Percentiles rank a stretch among this genome's conserved stretches.
Conservation (phyloP, 2,329 filamentous ascomycete genomes). For the Phoma sp. region DNA sequence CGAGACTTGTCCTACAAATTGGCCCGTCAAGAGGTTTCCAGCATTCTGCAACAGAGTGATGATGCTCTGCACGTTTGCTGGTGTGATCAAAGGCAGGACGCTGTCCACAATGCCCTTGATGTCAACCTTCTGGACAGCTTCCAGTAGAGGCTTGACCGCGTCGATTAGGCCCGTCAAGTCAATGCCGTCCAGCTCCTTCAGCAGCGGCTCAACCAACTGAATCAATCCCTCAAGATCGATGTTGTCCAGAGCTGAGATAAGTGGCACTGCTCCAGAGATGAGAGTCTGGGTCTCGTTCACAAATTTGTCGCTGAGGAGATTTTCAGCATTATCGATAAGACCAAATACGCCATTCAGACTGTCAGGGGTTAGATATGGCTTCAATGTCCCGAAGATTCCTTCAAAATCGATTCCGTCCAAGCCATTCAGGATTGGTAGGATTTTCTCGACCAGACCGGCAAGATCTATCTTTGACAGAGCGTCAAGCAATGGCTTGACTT, state of each 20-base stretch:
- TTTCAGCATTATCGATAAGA: neutral
- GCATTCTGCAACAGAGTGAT: neutral
- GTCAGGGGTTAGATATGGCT: neutral
- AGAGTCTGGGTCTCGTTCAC: neutral
- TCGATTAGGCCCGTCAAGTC: neutral
- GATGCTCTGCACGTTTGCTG: neutral
- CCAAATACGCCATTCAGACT: neutral
- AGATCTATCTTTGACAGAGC: neutral
- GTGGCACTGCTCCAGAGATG: neutral
- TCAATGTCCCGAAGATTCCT: neutral
- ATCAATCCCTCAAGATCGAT: neutral
- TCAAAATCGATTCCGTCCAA: neutral
- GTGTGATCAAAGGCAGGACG: neutral
- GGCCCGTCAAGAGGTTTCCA: neutral
- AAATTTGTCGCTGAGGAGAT: neutral
- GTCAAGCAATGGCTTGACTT: neutral
- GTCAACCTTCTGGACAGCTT: neutral
- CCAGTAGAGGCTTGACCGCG: neutral
- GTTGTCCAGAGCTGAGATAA: neutral
- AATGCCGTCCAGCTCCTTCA: neutral
- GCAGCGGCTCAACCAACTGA: neutral
- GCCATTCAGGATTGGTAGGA: neutral
- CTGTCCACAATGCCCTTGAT: neutral
- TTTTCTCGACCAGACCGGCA: neutral
- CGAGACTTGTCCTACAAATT: neutral